Base-by-base conservation (phyloP, 2,329 filamentous ascomycete species). In the Fusarium xylarioides region DNA sequence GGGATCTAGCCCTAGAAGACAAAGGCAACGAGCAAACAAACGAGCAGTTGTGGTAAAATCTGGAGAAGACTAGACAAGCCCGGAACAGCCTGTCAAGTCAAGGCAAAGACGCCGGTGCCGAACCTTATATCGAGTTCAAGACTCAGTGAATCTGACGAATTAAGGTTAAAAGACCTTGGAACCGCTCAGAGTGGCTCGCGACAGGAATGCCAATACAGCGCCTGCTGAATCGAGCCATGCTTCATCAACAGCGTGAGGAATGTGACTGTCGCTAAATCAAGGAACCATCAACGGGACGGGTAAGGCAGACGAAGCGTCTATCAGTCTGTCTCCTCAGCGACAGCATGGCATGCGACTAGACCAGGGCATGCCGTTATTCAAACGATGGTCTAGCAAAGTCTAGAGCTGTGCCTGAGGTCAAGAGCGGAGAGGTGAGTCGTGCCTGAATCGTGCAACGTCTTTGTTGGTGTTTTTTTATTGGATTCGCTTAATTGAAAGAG, bases 231-330 rank as follows among this genome's bases (percentile, higher is more conserved):
- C 53, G 63, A 68, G 54, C 37, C 57, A 62, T 52, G 54, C 54
- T 65, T 32, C 40, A 55, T 71, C 52, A 54, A 59, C 68, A 67
- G 62, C 55, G 60, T 61, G n/a, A 76, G 75, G 75, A 77, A 77
- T 77, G 75, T 74, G 75, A 76, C 63, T 58, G 64, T 70, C 64
- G 46, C 71, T 74, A 72, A 74, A 75, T 56, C 70, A 60, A 71
- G 63, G 71, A 71, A 74, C 71, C 63, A 71, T 63, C 50, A 59
- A 54, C 68, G 52, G 63, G 71, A 71, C 70, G 70, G 66, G 71
- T 72, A 71, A 74, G 71, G 68, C 44, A 65, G 58, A 58, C 40
- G 40, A 70, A 55, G 49, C 55, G 50, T 54, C 60, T 57, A 58
- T 60, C 62, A 47, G 42, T 53, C 57, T 57, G 49, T 60, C 57